These are phyloP conservation scores for Cardiosporidium cionae DNA, from an alignment of 169 alveolate genomes.

Conservation along the genomic window DNA sequence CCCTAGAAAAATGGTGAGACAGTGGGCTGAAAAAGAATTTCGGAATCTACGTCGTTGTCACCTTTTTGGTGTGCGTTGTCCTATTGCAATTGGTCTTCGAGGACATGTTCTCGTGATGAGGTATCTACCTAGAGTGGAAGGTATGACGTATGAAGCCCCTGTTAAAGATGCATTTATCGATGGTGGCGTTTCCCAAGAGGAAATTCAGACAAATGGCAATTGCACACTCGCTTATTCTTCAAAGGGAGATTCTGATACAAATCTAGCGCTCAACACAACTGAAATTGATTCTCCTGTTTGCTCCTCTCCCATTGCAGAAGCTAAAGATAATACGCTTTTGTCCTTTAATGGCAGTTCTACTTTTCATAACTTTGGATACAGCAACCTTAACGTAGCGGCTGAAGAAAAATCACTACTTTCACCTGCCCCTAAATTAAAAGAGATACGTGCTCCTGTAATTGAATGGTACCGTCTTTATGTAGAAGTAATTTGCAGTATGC, in stretches of 20 bases:
- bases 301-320: neutral
- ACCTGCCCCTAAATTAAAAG: neutral
- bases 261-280: neutral
- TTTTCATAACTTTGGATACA: neutral
- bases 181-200: neutral
- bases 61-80: constrained; percentile 51
- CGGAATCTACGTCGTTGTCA: constrained; percentile 88
- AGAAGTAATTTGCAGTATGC: constrained; percentile 17
- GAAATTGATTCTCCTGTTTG: neutral
- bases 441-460: neutral
- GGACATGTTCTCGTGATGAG: constrained; percentile 95
- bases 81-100: constrained; percentile 57
- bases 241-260: neutral
- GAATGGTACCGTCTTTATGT: constrained; percentile 1
- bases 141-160: constrained; percentile 38
- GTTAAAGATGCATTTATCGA: constrained; percentile 17
- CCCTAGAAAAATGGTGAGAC: constrained; percentile 98
- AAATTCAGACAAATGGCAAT: neutral
- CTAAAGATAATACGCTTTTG: neutral
- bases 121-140: constrained; percentile 74
- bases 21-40: constrained; percentile 99
- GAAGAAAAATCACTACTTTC: too few relatives aligned
- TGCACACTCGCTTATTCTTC: neutral
- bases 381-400: neutral
- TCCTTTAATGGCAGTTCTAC: neutral